Evolutionary conservation across 768 basidiomycete species (phyloP).

Genomic region (Phanerodontia chrysosporium): DNA sequence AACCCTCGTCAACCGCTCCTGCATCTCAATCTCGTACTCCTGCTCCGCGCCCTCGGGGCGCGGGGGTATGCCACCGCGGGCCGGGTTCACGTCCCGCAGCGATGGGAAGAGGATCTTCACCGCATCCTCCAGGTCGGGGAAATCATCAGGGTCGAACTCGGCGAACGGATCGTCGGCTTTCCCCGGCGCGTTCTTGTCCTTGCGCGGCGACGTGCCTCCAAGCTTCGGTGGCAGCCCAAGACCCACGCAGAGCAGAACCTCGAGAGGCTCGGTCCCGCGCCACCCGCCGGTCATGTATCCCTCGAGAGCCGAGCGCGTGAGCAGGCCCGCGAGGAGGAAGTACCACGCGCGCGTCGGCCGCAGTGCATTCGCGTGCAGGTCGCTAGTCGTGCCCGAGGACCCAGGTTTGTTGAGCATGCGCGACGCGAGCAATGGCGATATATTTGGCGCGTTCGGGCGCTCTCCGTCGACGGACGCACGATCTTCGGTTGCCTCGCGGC

Average conservation of each 20-base stretch:
- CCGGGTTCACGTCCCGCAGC: constrained; percentile 29
- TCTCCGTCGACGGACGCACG: constrained; percentile 41
- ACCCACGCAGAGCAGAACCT: constrained; percentile 72
- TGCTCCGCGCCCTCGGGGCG: constrained; percentile 50
- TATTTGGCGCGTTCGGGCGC: constrained; percentile 6
- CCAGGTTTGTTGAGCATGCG: constrained; percentile 16
- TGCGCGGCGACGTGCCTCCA: not conserved
- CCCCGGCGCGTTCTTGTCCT: constrained; percentile 3
- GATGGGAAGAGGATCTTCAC: constrained; percentile 64
- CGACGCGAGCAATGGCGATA: constrained; percentile 20
- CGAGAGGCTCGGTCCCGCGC: constrained; percentile 66
- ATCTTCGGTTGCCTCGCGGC: constrained; percentile 50
- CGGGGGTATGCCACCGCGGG: constrained; percentile 22
- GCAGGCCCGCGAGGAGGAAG: constrained; percentile 66
- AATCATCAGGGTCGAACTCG: constrained; percentile 71
- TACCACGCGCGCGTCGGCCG: constrained; percentile 80
- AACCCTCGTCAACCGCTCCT: constrained; percentile 63
- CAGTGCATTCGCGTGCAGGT: constrained; percentile 37
- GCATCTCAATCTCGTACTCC: constrained; percentile 76
- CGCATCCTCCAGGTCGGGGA: constrained; percentile 65
- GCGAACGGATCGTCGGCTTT: constrained; percentile 37
- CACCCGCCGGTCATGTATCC: constrained; percentile 82
- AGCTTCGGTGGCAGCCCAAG: constrained; percentile 36
- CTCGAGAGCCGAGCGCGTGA: constrained; percentile 81
- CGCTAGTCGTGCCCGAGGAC: constrained; percentile 6